Evolutionary conservation across 768 basidiomycete species (phyloP).

Genomic region (Rhodotorula taiwanensis): DNA sequence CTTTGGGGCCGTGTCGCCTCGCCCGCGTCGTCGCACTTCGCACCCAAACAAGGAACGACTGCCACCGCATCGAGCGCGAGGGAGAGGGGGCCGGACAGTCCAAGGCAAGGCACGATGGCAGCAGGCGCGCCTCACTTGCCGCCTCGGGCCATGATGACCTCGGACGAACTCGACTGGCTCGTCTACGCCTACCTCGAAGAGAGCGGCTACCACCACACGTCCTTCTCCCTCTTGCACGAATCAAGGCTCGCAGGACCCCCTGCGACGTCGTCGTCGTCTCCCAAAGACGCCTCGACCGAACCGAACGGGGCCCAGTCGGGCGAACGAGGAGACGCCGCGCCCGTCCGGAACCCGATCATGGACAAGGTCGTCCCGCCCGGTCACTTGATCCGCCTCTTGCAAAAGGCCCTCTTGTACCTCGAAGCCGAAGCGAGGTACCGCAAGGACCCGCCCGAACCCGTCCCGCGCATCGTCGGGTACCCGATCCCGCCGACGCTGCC

Average conservation of each 20-base stretch:
- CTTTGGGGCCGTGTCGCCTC: no score
- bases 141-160: slow-evolving; percentile 15
- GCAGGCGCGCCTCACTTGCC: not conserved
- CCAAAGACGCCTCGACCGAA: not conserved
- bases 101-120: not conserved
- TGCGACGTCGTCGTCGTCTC: slow-evolving; percentile 1
- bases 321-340: no score
- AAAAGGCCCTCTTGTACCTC: slow-evolving; percentile 39
- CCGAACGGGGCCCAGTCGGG: not conserved
- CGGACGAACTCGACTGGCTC: slow-evolving; percentile 39
- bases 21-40: no score
- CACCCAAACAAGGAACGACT: no score
- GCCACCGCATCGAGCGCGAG: no score
- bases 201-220: slow-evolving; percentile 35
- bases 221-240: slow-evolving; percentile 35
- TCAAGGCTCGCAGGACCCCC: slow-evolving; percentile 18
- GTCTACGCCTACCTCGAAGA: slow-evolving; percentile 39
- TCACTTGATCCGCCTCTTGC: slow-evolving; percentile 39
- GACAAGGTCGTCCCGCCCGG: slow-evolving; percentile 34
- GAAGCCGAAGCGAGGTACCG: slow-evolving; percentile 38
- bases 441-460: slow-evolving; percentile 1
- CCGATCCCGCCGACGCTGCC: slow-evolving; percentile 28
- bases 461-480: slow-evolving; percentile 32
- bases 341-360: slow-evolving; percentile 9
- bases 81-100: no score